These are phyloP conservation scores for Plasmodium vivax DNA, from an alignment of 169 alveolate species.

Conservation along the genomic window DNA sequence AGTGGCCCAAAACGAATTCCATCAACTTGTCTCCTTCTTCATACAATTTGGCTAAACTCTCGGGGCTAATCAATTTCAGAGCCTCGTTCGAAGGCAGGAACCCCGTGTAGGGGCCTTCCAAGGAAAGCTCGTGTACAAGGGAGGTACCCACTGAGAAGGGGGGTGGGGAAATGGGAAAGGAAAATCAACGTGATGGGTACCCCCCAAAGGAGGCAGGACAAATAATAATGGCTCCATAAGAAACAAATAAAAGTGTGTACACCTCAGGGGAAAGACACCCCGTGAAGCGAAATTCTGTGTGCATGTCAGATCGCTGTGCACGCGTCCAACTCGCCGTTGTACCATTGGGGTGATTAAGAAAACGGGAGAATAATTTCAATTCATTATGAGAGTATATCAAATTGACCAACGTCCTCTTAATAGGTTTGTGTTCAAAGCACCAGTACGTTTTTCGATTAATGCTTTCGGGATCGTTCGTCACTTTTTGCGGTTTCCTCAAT, in stretches of 20 bases:
- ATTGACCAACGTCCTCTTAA: slow-evolving; percentile 80
- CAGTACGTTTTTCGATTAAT: slow-evolving; percentile 83
- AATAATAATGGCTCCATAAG: not conserved
- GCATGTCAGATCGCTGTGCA: not conserved
- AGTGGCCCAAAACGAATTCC: slow-evolving; percentile 82
- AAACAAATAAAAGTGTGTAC: not conserved
- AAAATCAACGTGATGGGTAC: not conserved
- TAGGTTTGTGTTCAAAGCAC: slow-evolving; percentile 83
- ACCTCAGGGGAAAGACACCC: not conserved
- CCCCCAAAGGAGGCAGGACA: not conserved
- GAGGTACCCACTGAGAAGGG: slow-evolving; percentile 75
- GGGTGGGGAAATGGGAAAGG: not conserved
- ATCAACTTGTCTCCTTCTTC: slow-evolving; percentile 61
- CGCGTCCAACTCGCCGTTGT: not conserved
- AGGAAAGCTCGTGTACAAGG: slow-evolving; percentile 81
- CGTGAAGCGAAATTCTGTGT: not conserved
- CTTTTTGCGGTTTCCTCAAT: slow-evolving; percentile 72
- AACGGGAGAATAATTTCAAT: slow-evolving; percentile 38
- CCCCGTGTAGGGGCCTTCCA: slow-evolving; percentile 87
- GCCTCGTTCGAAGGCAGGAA: slow-evolving; percentile 82
- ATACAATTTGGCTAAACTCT: slow-evolving; percentile 57
- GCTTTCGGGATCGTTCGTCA: slow-evolving; percentile 84
- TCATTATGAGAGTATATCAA: slow-evolving; percentile 72
- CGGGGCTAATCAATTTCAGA: slow-evolving; percentile 56
- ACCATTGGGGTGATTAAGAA: slow-evolving; percentile 64